Percentiles rank a stretch among this genome's conserved stretches.
Evolutionary conservation across 2,329 filamentous ascomycete species (phyloP).

Genomic region (Salinomyces thailandicus): DNA sequence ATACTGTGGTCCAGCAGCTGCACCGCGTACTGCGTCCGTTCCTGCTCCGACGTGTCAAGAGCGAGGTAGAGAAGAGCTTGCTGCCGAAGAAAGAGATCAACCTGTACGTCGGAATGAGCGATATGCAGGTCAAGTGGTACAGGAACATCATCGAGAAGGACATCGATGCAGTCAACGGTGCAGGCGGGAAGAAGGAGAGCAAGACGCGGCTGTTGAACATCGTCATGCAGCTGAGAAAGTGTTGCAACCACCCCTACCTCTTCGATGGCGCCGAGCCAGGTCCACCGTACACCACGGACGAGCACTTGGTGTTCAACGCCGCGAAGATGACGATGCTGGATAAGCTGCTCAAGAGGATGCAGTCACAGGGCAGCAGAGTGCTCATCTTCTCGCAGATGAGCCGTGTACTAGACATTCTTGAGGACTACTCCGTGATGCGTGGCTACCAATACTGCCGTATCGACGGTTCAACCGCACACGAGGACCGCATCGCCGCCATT

Average conservation of each 20-base stretch:
- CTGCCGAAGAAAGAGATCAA: conserved; percentile 97
- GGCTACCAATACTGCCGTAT: conserved; percentile 95
- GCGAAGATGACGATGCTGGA: conserved; percentile 98
- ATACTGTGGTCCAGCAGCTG: conserved; percentile 89
- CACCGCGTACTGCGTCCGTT: conserved; percentile 90
- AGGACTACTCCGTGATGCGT: conserved; percentile 95
- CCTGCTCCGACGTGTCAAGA: conserved; percentile 89
- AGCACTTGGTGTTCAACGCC: conserved; percentile 85
- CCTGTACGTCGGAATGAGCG: conserved; percentile 93
- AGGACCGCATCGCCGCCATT: conserved; percentile 93
- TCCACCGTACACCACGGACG: conserved; percentile 94
- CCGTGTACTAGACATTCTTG: conserved; percentile 87
- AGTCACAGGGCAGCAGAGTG: conserved; percentile 83
- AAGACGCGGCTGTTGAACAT: conserved; percentile 97
- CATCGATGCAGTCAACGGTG: conserved; percentile 96
- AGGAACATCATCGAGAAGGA: conserved; percentile 98
- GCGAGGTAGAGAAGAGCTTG: conserved; percentile 94
- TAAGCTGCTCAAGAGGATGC: conserved; percentile 73
- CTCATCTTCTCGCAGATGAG: conserved; percentile 99
- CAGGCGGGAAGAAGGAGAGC: conserved; percentile 89
- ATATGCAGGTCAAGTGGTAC: conserved; percentile 99
- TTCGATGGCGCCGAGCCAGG: conserved; percentile 97
- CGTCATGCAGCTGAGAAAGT: conserved; percentile 98
- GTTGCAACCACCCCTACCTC: conserved; percentile 95
- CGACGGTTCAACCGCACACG: conserved; percentile 90